Evolutionary conservation across 1,284 basidiomycete species (phyloP).

Genomic region (Cutaneotrichosporon cavernicola): DNA sequence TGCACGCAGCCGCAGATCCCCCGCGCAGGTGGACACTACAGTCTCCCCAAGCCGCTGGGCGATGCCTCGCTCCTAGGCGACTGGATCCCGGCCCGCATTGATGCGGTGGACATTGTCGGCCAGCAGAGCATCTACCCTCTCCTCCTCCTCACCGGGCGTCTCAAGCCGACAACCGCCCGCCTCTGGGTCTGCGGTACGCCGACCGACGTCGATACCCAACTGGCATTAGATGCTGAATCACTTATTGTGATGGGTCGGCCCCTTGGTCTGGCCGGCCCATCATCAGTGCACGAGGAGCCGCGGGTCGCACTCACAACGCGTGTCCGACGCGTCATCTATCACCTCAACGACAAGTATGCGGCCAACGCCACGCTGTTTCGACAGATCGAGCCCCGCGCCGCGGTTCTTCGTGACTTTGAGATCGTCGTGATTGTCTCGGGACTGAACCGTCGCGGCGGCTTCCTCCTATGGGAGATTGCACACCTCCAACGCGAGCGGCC

Average conservation of each 20-base stretch:
- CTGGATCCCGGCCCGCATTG: neutral
- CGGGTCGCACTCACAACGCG: neutral
- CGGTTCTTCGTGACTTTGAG: neutral
- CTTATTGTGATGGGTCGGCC: neutral
- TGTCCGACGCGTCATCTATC: constrained; percentile 2
- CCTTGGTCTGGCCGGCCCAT: neutral
- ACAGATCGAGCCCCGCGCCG: neutral
- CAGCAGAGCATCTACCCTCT: constrained; percentile 4
- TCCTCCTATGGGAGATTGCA: constrained; percentile 1
- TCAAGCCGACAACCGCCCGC: neutral
- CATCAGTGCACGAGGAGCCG: neutral
- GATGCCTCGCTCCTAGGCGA: neutral
- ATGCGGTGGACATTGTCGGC: constrained; percentile 1
- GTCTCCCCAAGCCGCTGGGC: neutral
- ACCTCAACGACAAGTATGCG: neutral
- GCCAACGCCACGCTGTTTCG: constrained; percentile 3
- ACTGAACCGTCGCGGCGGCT: neutral
- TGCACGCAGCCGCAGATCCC: constrained; percentile 4
- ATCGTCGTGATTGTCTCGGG: neutral
- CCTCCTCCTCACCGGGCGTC: neutral
- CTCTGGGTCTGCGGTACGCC: constrained; percentile 7
- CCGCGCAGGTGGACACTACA: constrained; percentile 2
- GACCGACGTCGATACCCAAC: neutral
- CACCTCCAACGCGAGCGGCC: neutral
- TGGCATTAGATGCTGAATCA: neutral